phyloP scores from a whole-genome alignment of 1,284 basidiomycete genomes.

The Malassezia caprae region DNA sequence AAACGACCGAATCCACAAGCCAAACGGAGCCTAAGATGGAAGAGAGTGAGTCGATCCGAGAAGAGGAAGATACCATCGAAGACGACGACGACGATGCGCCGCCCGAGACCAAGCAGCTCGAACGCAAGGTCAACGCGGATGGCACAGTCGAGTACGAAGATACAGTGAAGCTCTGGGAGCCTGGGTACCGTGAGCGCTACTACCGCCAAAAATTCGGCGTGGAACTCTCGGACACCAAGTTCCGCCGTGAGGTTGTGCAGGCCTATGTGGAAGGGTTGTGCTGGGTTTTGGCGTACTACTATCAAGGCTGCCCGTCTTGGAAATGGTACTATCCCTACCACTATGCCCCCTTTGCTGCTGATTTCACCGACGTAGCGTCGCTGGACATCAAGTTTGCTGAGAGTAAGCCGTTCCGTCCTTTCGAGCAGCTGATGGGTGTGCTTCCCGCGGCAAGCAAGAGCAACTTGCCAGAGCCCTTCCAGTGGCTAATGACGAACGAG shows the following conservation, averaged over 20 bases:
- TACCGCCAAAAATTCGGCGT: slow-evolving; percentile 87
- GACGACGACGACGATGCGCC: slow-evolving; percentile 50
- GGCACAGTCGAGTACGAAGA: slow-evolving; percentile 74
- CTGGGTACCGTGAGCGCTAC: slow-evolving; percentile 76
- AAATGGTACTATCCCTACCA: slow-evolving; percentile 99
- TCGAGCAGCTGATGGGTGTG: slow-evolving; percentile 94
- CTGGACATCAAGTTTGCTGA: slow-evolving; percentile 69
- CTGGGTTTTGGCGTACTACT: slow-evolving; percentile 97
- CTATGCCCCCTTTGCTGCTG: slow-evolving; percentile 93
- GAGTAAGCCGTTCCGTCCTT: slow-evolving; percentile 87
- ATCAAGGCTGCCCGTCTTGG: slow-evolving; percentile 92
- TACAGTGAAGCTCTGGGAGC: slow-evolving; percentile 65
- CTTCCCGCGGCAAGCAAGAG: slow-evolving; percentile 82
- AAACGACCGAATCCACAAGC: slow-evolving; percentile 11
- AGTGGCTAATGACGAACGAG: slow-evolving; percentile 73
- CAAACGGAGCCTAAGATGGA: not conserved
- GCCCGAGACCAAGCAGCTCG: not conserved
- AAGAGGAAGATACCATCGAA: slow-evolving; percentile 50
- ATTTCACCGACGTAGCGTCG: slow-evolving; percentile 66
- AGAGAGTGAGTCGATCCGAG: slow-evolving; percentile 48
- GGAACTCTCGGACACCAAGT: slow-evolving; percentile 61
- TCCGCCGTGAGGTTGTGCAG: slow-evolving; percentile 67
- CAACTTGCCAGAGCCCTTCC: slow-evolving; percentile 79
- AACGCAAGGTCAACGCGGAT: slow-evolving; percentile 42
- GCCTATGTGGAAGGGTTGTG: slow-evolving; percentile 84